A percentile compares a stretch with the other conserved stretches of the same genome.
Conservation (phyloP, 2,329 filamentous ascomycete genomes). For the Diatrype stigma region DNA sequence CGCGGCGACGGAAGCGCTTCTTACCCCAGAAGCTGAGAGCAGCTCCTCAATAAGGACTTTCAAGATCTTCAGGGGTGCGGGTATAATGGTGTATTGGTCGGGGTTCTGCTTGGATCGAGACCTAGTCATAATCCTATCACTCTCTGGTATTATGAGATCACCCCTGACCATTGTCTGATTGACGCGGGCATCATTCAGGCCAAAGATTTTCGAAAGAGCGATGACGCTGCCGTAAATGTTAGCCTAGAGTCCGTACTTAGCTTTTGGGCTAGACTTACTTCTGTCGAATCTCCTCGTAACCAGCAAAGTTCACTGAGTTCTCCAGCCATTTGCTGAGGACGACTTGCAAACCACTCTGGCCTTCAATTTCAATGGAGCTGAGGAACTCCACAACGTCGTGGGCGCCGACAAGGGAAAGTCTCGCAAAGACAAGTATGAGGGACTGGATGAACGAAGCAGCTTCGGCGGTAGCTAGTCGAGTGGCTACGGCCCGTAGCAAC, state of each 20-base stretch:
- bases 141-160: constrained; percentile 77
- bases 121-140: constrained; percentile 86
- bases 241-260: constrained; percentile 17
- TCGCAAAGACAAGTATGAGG: constrained; percentile 89
- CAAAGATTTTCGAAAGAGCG: constrained; percentile 86
- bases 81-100: constrained; percentile 82
- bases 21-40: constrained; percentile 69
- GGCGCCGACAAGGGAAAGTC: constrained; percentile 78
- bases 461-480: constrained; percentile 74
- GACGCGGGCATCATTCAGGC: constrained; percentile 76
- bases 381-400: constrained; percentile 91
- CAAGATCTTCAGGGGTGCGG: constrained; percentile 88
- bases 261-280: constrained; percentile 61
- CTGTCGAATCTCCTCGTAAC: constrained; percentile 94
- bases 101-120: constrained; percentile 86
- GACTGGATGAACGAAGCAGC: constrained; percentile 92
- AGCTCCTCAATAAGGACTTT: constrained; percentile 95
- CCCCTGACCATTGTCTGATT: constrained; percentile 82
- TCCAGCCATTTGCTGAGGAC: constrained; percentile 95
- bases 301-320: constrained; percentile 95
- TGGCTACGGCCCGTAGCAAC: constrained; percentile 83
- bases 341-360: constrained; percentile 78
- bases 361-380: constrained; percentile 74
- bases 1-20: constrained; percentile 56
- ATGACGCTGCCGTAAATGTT: constrained; percentile 61